A percentile compares a stretch with the other conserved stretches of the same genome.
phyloP scores from a whole-genome alignment of 2,329 filamentous ascomycete genomes.

The Akanthomyces dipterigenus region DNA sequence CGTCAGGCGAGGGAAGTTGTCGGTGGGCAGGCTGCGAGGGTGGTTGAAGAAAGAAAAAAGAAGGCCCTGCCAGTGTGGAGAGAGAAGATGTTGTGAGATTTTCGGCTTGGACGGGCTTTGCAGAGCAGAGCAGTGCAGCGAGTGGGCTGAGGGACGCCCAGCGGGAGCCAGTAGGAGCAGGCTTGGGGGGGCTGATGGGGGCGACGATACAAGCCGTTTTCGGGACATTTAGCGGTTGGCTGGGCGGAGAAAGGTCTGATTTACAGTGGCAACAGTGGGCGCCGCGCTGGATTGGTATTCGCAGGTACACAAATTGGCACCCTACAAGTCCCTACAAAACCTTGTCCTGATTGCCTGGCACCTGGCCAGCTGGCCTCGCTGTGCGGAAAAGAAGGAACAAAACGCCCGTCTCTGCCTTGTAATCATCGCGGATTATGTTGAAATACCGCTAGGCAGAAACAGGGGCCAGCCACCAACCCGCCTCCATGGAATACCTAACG shows the following conservation, averaged over 20 bases:
- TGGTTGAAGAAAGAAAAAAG: conserved; percentile 9
- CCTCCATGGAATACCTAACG: background rate
- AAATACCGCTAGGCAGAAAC: background rate
- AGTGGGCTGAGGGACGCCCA: background rate
- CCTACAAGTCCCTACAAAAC: too few relatives aligned
- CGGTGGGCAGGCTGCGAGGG: conserved; percentile 1
- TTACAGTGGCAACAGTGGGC: too few relatives aligned
- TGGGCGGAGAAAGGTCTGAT: too few relatives aligned
- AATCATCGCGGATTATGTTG: too few relatives aligned
- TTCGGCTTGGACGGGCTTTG: conserved; percentile 9
- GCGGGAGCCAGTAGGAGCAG: background rate
- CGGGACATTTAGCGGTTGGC: too few relatives aligned
- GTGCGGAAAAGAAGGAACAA: background rate
- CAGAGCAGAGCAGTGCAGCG: too few relatives aligned
- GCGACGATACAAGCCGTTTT: too few relatives aligned
- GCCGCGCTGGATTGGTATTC: background rate
- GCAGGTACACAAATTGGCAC: too few relatives aligned
- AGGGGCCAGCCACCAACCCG: background rate
- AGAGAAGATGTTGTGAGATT: conserved; percentile 11
- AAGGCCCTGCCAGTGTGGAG: conserved; percentile 8
- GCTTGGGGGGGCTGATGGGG: background rate
- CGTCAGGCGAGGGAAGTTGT: background rate
- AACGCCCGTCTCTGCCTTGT: background rate
- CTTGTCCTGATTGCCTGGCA: too few relatives aligned
- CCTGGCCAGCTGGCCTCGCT: background rate